These are phyloP conservation scores for Aspergillus transmontanensis DNA, from an alignment of 2,329 filamentous ascomycete genomes.

Conservation along the genomic window DNA sequence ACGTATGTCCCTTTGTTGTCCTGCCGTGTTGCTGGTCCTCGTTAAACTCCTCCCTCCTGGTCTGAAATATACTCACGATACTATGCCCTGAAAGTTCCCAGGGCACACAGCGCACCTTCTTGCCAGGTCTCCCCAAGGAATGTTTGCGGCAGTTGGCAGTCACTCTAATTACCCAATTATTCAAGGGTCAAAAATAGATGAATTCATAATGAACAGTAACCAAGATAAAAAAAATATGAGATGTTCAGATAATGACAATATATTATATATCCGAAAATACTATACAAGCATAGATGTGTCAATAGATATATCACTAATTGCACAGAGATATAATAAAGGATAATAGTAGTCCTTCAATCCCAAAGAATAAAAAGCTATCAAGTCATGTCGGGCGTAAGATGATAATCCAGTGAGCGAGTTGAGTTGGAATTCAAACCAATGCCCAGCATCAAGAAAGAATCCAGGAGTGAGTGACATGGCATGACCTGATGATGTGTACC, in stretches of 20 bases:
- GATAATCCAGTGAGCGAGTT: background rate
- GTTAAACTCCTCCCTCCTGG: background rate
- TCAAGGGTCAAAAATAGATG: background rate
- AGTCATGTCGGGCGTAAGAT: background rate
- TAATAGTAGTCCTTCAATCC: background rate
- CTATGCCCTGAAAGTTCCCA: too few relatives aligned
- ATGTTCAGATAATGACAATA: background rate
- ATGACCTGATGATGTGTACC: conserved; percentile 11
- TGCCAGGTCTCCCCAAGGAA: background rate
- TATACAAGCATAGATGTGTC: background rate
- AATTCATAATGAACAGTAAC: background rate
- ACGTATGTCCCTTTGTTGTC: background rate
- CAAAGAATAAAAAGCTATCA: background rate
- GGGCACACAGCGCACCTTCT: background rate
- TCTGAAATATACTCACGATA: background rate
- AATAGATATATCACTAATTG: background rate
- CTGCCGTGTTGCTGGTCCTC: background rate
- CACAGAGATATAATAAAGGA: background rate
- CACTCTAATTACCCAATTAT: background rate
- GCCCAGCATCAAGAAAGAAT: background rate
- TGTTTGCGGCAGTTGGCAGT: background rate
- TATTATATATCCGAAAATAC: conserved; percentile 1
- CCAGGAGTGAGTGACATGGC: conserved; percentile 23
- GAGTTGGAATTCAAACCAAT: background rate
- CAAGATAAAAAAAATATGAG: background rate